Evolutionary conservation across 106 monocot genomes (phyloP).

Genomic region (Dendrobium catenatum): DNA sequence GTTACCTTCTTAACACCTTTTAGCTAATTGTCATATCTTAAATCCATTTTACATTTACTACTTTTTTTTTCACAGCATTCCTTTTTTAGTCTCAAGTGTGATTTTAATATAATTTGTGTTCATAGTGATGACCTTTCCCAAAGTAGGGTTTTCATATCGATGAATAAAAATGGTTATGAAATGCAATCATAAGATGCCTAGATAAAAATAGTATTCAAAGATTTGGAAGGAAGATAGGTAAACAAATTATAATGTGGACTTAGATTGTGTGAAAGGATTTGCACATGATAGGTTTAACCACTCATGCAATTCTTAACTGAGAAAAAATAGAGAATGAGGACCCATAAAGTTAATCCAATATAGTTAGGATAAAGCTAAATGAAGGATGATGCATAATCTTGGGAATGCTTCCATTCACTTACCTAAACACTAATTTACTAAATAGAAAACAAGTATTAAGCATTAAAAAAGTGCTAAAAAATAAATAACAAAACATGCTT

Average conservation of each 20-base stretch:
- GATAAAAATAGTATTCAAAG: background rate
- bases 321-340: no score
- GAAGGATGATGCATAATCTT: background rate
- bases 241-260: background rate
- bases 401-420: background rate
- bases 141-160: background rate
- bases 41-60: background rate
- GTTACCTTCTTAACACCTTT: conserved; percentile 14
- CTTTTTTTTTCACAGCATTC: background rate
- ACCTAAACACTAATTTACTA: background rate
- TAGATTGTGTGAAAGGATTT: background rate
- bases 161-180: background rate
- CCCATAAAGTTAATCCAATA: no score
- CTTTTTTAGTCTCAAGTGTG: no score
- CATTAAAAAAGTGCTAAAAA: background rate
- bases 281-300: background rate
- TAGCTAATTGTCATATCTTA: background rate
- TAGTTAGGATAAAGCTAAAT: background rate
- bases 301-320: no score
- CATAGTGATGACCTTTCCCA: background rate
- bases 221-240: background rate
- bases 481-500: background rate
- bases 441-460: background rate
- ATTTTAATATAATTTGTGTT: background rate
- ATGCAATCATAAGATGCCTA: background rate